Evolutionary conservation across 1,139 yeast genomes (phyloP).

Genomic region (Lodderomyces jiufengensis): DNA sequence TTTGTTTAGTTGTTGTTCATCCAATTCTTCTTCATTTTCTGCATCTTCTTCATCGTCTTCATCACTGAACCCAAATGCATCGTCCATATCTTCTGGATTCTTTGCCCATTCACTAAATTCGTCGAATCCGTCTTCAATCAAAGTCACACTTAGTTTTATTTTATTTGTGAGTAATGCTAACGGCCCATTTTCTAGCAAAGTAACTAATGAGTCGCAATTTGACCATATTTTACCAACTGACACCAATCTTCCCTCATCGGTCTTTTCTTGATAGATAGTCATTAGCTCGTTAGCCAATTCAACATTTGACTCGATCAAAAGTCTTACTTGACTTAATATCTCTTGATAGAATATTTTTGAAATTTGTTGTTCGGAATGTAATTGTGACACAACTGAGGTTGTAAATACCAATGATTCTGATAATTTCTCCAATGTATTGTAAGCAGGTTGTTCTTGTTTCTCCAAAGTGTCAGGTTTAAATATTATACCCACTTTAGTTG

Average conservation of each 20-base stretch:
- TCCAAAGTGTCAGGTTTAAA: slow-evolving; percentile 56
- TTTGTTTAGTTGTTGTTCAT: slow-evolving; percentile 14
- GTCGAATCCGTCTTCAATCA: slow-evolving; percentile 60
- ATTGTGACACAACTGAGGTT: slow-evolving; percentile 45
- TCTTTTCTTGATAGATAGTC: slow-evolving; percentile 14
- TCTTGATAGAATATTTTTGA: slow-evolving; percentile 43
- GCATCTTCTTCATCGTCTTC: slow-evolving; percentile 22
- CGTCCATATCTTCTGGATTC: slow-evolving; percentile 51
- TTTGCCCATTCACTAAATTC: slow-evolving; percentile 67
- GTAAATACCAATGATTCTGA: slow-evolving; percentile 43
- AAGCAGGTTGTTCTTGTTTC: slow-evolving; percentile 43
- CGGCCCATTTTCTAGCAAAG: slow-evolving; percentile 44
- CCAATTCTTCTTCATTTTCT: not conserved
- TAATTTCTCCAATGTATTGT: slow-evolving; percentile 48
- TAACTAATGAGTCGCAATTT: slow-evolving; percentile 44
- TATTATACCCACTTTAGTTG: slow-evolving; percentile 75
- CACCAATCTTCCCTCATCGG: slow-evolving; percentile 44
- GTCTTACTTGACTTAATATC: slow-evolving; percentile 21
- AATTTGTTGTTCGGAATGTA: slow-evolving; percentile 26
- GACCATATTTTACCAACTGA: slow-evolving; percentile 68
- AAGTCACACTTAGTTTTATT: slow-evolving; percentile 41
- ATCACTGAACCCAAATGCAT: slow-evolving; percentile 40
- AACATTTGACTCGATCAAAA: slow-evolving; percentile 9
- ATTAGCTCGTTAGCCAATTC: slow-evolving; percentile 22
- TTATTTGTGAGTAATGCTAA: slow-evolving; percentile 46